phyloP scores from a whole-genome alignment of 345 rosid genomes.

The Murraya paniculata region DNA sequence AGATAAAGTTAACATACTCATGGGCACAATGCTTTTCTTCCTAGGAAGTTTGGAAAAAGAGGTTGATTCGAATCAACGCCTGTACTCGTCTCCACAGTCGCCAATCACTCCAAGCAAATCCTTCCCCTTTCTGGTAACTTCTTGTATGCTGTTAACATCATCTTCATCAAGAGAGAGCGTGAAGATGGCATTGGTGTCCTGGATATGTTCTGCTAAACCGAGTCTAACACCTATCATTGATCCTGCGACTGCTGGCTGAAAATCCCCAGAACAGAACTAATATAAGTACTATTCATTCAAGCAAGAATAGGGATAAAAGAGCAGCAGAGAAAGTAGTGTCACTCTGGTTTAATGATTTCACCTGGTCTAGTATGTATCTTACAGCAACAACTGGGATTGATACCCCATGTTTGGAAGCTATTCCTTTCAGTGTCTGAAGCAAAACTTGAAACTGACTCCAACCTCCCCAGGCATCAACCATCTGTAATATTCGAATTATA shows the following conservation, averaged over 20 bases:
- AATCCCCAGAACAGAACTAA: not conserved
- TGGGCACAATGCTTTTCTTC: not conserved
- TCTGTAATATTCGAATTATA: constrained; percentile 37
- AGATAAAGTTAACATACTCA: no score
- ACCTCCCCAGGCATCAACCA: constrained; percentile 99
- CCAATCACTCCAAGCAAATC: constrained; percentile 82
- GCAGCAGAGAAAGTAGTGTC: not conserved
- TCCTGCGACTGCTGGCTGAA: constrained; percentile 85
- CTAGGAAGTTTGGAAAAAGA: not conserved
- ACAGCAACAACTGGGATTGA: constrained; percentile 89
- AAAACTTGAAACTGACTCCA: constrained; percentile 83
- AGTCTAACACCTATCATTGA: constrained; percentile 94
- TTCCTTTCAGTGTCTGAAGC: constrained; percentile 59
- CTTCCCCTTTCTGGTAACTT: constrained; percentile 56
- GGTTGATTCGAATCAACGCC: constrained; percentile 39
- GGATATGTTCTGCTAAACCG: constrained; percentile 74
- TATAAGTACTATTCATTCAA: not conserved
- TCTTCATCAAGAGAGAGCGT: constrained; percentile 75
- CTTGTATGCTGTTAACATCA: constrained; percentile 63
- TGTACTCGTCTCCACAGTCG: constrained; percentile 92
- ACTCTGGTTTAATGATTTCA: constrained; percentile 19
- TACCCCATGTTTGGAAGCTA: constrained; percentile 81
- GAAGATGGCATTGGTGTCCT: constrained; percentile 69
- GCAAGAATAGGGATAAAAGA: not conserved
- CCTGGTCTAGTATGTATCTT: constrained; percentile 81